Conservation (phyloP, 306 rosid genomes). For the Phaseolus lunatus region DNA sequence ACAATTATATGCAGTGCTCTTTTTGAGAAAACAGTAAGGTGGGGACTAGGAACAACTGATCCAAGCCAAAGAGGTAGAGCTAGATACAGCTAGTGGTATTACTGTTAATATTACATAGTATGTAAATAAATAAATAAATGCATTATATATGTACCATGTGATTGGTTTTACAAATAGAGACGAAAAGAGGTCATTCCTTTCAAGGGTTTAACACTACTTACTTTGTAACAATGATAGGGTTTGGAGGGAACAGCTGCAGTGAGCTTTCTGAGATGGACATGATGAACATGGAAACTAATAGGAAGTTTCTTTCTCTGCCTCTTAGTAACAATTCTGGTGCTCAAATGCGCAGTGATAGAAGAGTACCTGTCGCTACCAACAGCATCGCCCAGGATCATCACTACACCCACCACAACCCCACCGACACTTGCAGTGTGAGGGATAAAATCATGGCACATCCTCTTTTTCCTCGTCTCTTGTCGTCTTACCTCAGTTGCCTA, state of each 20-base stretch:
- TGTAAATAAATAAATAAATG: background rate
- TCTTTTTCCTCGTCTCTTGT: constrained; percentile 89
- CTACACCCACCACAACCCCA: constrained; percentile 25
- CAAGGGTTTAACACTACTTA: background rate
- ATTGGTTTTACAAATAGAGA: background rate
- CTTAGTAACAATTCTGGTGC: constrained; percentile 28
- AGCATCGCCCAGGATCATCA: constrained; percentile 33
- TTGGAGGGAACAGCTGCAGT: constrained; percentile 54
- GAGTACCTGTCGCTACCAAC: constrained; percentile 38
- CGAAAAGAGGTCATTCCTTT: constrained; percentile 11
- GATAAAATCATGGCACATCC: constrained; percentile 98
- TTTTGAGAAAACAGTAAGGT: constrained; percentile 44
- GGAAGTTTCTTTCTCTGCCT: constrained; percentile 56
- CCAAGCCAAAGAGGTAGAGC: constrained; percentile 33
- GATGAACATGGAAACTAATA: constrained; percentile 49
- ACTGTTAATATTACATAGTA: background rate
- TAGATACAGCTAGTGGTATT: background rate
- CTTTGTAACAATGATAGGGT: constrained; percentile 55
- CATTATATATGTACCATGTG: constrained; percentile 9
- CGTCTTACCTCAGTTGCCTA: constrained; percentile 88
- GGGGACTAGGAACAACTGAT: constrained; percentile 41
- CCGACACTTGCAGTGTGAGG: constrained; percentile 57
- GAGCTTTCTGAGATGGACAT: constrained; percentile 52
- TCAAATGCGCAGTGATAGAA: constrained; percentile 27
- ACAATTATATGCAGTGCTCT: constrained; percentile 48